Percentiles rank a stretch among this genome's conserved stretches.
Evolutionary conservation across 192 early-diverging fungal species (phyloP).

Genomic region (Entrophospora sp.): DNA sequence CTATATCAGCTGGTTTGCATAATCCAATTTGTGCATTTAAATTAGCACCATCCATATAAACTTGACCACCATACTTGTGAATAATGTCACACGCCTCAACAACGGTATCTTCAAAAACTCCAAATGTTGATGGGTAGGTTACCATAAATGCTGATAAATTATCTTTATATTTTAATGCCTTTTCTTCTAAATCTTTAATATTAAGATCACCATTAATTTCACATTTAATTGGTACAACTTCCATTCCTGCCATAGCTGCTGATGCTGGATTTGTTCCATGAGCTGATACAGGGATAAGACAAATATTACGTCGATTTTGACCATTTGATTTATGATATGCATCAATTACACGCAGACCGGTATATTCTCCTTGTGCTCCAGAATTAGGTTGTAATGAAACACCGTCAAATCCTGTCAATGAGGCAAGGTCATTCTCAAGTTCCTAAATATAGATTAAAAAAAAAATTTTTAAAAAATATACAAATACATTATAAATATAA

Average conservation of each 20-base stretch:
- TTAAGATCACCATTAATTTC: constrained; percentile 88
- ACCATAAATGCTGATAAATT: constrained; percentile 93
- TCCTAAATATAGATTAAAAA: constrained; percentile 37
- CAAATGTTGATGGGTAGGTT: constrained; percentile 98
- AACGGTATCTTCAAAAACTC: constrained; percentile 92
- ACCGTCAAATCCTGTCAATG: constrained; percentile 91
- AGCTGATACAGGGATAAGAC: constrained; percentile 96
- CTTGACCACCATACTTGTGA: constrained; percentile 91
- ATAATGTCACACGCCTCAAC: constrained; percentile 83
- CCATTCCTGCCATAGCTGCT: constrained; percentile 94
- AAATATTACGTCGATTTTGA: constrained; percentile 79
- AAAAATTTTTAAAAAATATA: neutral
- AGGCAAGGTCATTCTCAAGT: constrained; percentile 77
- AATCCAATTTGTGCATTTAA: constrained; percentile 83
- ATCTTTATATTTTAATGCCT: constrained; percentile 83
- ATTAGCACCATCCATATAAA: constrained; percentile 98
- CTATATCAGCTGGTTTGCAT: constrained; percentile 85
- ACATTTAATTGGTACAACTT: constrained; percentile 90
- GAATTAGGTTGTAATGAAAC: constrained; percentile 97
- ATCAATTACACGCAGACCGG: constrained; percentile 88
- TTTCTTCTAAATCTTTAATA: constrained; percentile 76
- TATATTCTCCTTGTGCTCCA: constrained; percentile 98
- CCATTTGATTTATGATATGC: constrained; percentile 86
- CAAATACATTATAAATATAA: neutral
- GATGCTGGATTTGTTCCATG: constrained; percentile 99